Base-by-base conservation (phyloP, 495 filamentous ascomycete genomes). In the Penicillium parvum region DNA sequence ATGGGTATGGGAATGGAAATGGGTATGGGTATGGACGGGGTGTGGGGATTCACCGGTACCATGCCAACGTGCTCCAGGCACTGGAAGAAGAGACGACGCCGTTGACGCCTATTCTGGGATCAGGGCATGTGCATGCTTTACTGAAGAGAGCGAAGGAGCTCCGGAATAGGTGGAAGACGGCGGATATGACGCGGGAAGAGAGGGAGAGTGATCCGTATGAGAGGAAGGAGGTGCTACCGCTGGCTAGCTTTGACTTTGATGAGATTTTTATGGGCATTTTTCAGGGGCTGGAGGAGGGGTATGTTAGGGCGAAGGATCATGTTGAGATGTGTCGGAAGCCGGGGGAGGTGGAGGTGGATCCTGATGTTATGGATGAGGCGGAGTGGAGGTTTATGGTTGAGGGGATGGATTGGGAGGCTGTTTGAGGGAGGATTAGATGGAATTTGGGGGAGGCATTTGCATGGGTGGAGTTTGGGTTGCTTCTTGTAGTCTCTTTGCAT, bases 161-260 rank as follows among this genome's bases (percentile, higher is more conserved):
- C 16, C 64, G 82, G 4, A 85, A 85, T 48, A 68, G 76, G 3
- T 85, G 82, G 82, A 85, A 85, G 62, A 74, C 76, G 17, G 79
- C 76, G 0, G 71, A 72, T 44, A 47, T 61, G 43, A 60, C 64
- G 4, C 5, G 42, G 10, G 71, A 72, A 18, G 65, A 74, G 10
- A 53, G 55, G 7, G 55, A 58, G 26, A 16, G 43, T 4, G 56
- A 57, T 8, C 46, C 34, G 4, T 29, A 32, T 9, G 53, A 49
- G 19, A 32, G 37, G 9, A 45, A 50, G 5, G 33, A 37, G 14
- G 33, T 49, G 7, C 30, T 42, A 15, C 67, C 73, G 19, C 56
- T 82, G 9, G 68, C 73, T 37, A 65, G 68, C 12, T 82, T 78
- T 54, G 69, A 82, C 30, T 66, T 83, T 9, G 71, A 80, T 23